Evolutionary conservation across 1,139 yeast genomes (phyloP).

Genomic region (Geotrichum europaeum): DNA sequence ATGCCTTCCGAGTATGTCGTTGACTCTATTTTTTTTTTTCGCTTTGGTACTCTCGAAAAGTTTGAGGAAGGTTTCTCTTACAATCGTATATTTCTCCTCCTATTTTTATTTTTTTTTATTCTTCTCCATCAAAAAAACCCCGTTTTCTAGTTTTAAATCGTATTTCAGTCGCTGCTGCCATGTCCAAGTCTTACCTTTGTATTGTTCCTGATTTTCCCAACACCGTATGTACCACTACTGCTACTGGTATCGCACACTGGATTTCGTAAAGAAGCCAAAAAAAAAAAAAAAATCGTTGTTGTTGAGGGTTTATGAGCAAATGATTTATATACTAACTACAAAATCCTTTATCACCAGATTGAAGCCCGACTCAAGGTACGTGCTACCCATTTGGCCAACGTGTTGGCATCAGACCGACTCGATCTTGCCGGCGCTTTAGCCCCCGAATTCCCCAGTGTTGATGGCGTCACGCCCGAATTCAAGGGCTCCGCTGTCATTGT

Average conservation of each 20-base stretch:
- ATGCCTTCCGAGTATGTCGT: too few species aligned
- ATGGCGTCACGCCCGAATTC: constrained; percentile 44
- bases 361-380: constrained; percentile 10
- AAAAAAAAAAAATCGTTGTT: too few species aligned
- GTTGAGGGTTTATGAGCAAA: too few species aligned
- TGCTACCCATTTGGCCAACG: neutral
- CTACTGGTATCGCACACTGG: neutral
- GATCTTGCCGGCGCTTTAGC: constrained; percentile 9
- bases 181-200: constrained; percentile 5
- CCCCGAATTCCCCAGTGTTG: constrained; percentile 38
- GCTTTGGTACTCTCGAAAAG: too few species aligned
- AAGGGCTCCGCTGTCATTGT: constrained; percentile 66
- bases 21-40: too few species aligned
- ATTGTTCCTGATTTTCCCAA: constrained; percentile 14
- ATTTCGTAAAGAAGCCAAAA: neutral
- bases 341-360: neutral
- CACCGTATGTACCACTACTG: neutral
- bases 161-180: neutral
- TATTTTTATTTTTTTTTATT: too few species aligned
- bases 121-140: too few species aligned
- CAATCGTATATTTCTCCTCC: too few species aligned
- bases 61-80: too few species aligned
- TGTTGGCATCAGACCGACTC: neutral
- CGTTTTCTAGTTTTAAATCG: too few species aligned
- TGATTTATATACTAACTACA: too few species aligned